phyloP scores from a whole-genome alignment of 495 filamentous ascomycete species.

The Hypoxylon cercidicola region DNA sequence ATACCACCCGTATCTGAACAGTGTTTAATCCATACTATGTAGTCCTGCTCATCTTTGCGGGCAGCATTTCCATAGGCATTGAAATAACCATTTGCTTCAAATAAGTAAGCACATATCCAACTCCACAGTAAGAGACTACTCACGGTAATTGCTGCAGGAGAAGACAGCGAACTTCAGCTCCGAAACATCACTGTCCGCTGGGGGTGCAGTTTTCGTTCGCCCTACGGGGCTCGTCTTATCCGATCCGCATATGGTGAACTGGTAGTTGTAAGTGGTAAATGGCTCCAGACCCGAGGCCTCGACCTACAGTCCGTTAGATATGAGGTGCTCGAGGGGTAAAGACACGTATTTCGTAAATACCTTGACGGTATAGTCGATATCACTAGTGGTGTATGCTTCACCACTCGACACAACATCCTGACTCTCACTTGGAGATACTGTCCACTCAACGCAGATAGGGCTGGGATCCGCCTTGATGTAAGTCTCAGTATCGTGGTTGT shows the following conservation, averaged over 20 bases:
- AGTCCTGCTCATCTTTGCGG: conserved; percentile 74
- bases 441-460: conserved; percentile 70
- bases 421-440: conserved; percentile 53
- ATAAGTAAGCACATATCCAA: conserved; percentile 15
- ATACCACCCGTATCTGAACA: neutral
- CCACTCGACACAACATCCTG: conserved; percentile 41
- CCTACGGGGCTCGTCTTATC: conserved; percentile 58
- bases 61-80: conserved; percentile 73
- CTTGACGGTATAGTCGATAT: conserved; percentile 78
- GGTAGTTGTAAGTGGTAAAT: conserved; percentile 70
- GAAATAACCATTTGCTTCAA: conserved; percentile 61
- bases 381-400: conserved; percentile 68
- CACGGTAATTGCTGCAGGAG: conserved; percentile 67
- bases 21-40: conserved; percentile 50
- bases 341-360: conserved; percentile 40
- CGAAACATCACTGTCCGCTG: conserved; percentile 49
- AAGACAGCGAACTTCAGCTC: conserved; percentile 64
- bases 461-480: conserved; percentile 62
- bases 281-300: conserved; percentile 67
- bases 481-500: conserved; percentile 64
- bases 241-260: conserved; percentile 64
- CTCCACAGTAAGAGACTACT: conserved; percentile 24
- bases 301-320: conserved; percentile 51
- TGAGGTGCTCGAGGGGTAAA: neutral
- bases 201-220: conserved; percentile 65